These are phyloP conservation scores for Neonectria ditissima DNA, from an alignment of 2,329 filamentous ascomycete genomes.

Conservation along the genomic window DNA sequence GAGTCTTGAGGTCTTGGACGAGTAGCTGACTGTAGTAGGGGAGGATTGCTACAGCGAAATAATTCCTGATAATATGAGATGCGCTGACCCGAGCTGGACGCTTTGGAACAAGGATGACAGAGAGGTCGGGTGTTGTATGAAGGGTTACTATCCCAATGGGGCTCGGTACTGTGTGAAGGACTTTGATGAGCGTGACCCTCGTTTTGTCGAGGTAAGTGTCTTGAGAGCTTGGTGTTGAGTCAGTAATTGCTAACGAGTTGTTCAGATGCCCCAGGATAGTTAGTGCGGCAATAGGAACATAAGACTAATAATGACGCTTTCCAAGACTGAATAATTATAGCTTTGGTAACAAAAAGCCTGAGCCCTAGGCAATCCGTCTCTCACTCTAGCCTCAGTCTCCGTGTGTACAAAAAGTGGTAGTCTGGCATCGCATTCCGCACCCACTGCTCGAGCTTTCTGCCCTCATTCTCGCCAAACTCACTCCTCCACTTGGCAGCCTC, in stretches of 20 bases:
- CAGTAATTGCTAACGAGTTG: background rate
- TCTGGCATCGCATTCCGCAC: conserved; percentile 32
- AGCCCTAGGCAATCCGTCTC: no score
- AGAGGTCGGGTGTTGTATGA: conserved; percentile 27
- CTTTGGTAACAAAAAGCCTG: no score
- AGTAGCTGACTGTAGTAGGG: conserved; percentile 16
- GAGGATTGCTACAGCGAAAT: conserved; percentile 21
- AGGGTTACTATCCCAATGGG: conserved; percentile 26
- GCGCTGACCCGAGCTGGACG: conserved; percentile 22
- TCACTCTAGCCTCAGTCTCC: conserved; percentile 24
- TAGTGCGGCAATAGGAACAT: no score
- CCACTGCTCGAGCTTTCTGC: conserved; percentile 30
- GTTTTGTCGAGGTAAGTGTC: background rate
- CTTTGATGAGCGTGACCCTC: background rate
- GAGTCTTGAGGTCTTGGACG: background rate
- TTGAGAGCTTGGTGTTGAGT: background rate
- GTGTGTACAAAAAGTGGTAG: conserved; percentile 32
- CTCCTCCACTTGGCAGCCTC: conserved; percentile 34
- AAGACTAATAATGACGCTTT: no score
- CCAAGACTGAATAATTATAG: no score
- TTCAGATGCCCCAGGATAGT: background rate
- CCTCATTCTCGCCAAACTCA: conserved; percentile 32
- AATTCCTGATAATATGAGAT: conserved; percentile 21
- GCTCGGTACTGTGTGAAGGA: conserved; percentile 19
- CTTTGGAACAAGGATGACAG: conserved; percentile 28